Base-by-base conservation (phyloP, 768 basidiomycete species). In the Mycena galericulata region DNA sequence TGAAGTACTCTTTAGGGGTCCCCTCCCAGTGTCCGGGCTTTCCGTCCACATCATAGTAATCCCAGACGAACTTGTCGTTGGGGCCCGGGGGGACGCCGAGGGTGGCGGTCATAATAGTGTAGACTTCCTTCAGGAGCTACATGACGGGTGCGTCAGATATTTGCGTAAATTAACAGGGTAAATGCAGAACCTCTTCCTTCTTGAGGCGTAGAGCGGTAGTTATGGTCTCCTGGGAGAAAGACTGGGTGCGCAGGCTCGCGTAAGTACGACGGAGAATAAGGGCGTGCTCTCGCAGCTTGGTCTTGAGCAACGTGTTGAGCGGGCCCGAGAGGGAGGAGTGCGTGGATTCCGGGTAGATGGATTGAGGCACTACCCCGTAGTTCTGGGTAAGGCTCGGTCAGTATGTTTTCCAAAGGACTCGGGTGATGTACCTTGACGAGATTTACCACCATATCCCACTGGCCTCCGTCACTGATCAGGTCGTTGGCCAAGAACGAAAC, bases 271-370 rank as follows among this genome's bases (percentile, higher is more conserved):
- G 92, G 34, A 99, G 89, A 68, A 91, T 88, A 54, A 98, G 85
- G 6, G 93, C 91, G 77, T 96, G 92, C 80, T 98, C 96, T 69
- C 97, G 90, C 41, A 98, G 89, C 82, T 97, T 97, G 69, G 90
- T 89, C 81, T 95, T 96, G 68, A 99, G 84, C 55, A 99, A 86
- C 8, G 79, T 77, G 79, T 98, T 93, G 69, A 99, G 80, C 5
- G 91, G 88, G 18, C 82, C 74, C 4, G 95, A 92, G 58, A 89
- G 83, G 24, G 91, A 89, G 1, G 95, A 97, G 75, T 95, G 92
- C 60, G 84, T 88, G 0, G 94, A 93, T 79, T 99, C 94, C 24
- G 96, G 95, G 78, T 90, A 96, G 40, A 94, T 60, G 0, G 88
- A 66, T 75, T 95, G 93, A 2, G 97, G 97, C 22, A 98, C 89